Conservation (phyloP, 495 filamentous ascomycete species). For the Podospora didyma region DNA sequence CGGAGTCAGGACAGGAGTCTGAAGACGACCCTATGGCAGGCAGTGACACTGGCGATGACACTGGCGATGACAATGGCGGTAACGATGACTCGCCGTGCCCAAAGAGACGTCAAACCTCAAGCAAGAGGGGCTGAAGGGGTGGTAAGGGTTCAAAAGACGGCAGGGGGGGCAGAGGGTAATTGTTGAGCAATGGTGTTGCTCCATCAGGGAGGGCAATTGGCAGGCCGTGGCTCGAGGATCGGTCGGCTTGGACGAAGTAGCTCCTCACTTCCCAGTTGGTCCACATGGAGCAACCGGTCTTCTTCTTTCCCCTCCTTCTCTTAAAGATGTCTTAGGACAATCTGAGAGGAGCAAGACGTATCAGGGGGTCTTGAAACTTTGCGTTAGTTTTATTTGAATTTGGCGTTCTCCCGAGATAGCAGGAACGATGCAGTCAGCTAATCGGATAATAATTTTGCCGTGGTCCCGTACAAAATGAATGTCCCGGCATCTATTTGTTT, state of each 20-base stretch:
- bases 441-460: not conserved
- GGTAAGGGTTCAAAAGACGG: not conserved
- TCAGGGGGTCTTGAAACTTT: not conserved
- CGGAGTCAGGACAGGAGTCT: not conserved
- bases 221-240: not conserved
- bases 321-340: not conserved
- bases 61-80: too few species aligned
- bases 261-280: not conserved
- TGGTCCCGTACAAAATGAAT: constrained; percentile 1
- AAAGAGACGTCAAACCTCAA: not conserved
- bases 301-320: not conserved
- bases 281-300: not conserved
- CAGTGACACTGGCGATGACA: not conserved
- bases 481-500: not conserved
- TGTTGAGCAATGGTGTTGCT: not conserved
- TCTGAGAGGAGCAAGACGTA: not conserved
- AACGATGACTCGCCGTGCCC: not conserved
- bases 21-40: not conserved
- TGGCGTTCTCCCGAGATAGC: not conserved
- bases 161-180: not conserved
- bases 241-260: not conserved
- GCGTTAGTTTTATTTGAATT: not conserved
- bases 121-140: too few species aligned
- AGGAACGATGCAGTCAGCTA: not conserved
- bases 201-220: not conserved